Evolutionary conservation across 768 basidiomycete genomes (phyloP).

Genomic region (Clitopilus hobsonii): DNA sequence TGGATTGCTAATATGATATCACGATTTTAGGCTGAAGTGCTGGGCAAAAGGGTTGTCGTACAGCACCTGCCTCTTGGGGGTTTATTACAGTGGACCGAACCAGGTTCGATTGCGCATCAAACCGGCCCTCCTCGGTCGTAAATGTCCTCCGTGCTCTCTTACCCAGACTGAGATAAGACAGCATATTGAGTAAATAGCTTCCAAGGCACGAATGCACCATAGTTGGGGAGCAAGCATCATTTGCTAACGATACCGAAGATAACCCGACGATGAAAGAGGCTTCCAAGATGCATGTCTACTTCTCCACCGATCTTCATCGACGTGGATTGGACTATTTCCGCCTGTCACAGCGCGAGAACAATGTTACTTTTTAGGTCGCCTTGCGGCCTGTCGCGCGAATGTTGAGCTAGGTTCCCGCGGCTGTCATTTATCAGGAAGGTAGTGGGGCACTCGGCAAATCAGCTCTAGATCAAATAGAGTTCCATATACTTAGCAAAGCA

Average conservation of each 20-base stretch:
- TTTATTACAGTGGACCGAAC: conserved; percentile 59
- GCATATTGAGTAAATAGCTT: background rate
- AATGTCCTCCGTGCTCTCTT: background rate
- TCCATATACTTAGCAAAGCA: too few relatives aligned
- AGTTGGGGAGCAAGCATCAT: background rate
- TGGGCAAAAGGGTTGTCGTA: conserved; percentile 93
- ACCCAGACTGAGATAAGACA: background rate
- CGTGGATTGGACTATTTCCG: background rate
- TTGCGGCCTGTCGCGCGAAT: background rate
- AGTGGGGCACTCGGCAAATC: background rate
- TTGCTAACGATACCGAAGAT: background rate
- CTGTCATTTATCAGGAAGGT: background rate
- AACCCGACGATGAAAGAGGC: background rate
- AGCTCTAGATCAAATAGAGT: too few relatives aligned
- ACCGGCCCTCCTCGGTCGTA: conserved; percentile 2
- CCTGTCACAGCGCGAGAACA: background rate
- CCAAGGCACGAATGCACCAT: background rate
- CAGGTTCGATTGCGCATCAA: conserved; percentile 7
- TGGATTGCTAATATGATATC: conserved; percentile 2
- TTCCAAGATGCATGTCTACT: background rate
- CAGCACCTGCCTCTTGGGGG: conserved; percentile 90
- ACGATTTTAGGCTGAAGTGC: conserved; percentile 71
- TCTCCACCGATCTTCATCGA: background rate
- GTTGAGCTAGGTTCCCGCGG: background rate
- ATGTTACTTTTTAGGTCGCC: background rate